phyloP scores from a whole-genome alignment of 2,329 filamentous ascomycete species.

The Cytospora mali region DNA sequence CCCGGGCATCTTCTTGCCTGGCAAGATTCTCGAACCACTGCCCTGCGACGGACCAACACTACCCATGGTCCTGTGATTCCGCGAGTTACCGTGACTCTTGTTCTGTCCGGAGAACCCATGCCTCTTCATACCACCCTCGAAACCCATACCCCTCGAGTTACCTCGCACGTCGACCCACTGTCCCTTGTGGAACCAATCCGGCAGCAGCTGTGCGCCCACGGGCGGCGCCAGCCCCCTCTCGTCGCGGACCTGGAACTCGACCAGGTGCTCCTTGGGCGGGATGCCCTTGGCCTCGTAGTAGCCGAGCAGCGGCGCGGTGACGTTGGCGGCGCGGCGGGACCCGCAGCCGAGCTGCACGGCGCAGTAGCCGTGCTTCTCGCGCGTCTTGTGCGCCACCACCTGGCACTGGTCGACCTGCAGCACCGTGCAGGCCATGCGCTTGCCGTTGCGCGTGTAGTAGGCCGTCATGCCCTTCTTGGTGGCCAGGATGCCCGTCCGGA shows the following conservation, averaged over 20 bases:
- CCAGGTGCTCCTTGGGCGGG: slow-evolving; percentile 79
- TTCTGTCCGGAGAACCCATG: slow-evolving; percentile 88
- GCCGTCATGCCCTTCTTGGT: slow-evolving; percentile 97
- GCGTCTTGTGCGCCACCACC: slow-evolving; percentile 84
- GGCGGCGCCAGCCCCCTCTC: slow-evolving; percentile 68
- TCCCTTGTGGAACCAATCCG: slow-evolving; percentile 89
- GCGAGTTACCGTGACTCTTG: slow-evolving; percentile 92
- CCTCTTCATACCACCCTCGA: slow-evolving; percentile 97
- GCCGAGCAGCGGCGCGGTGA: slow-evolving; percentile 80
- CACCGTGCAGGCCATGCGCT: slow-evolving; percentile 83
- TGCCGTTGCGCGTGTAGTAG: slow-evolving; percentile 78
- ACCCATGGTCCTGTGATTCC: slow-evolving; percentile 91
- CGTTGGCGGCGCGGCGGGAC: slow-evolving; percentile 71
- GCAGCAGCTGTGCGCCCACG: slow-evolving; percentile 74
- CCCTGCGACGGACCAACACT: slow-evolving; percentile 88
- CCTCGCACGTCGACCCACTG: slow-evolving; percentile 87
- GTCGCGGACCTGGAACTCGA: slow-evolving; percentile 83
- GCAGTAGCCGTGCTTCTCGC: slow-evolving; percentile 82
- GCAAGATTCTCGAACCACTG: slow-evolving; percentile 86
- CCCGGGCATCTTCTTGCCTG: slow-evolving; percentile 97
- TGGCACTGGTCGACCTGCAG: slow-evolving; percentile 92
- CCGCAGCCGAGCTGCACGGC: slow-evolving; percentile 89
- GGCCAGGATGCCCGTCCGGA: slow-evolving; percentile 80
- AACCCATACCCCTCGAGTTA: slow-evolving; percentile 84
- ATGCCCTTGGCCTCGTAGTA: slow-evolving; percentile 84